Evolutionary conservation across 139 green algal species (phyloP), one percentile per base, ranked within the genome.

Genomic region (Marvania coccoides): DNA sequence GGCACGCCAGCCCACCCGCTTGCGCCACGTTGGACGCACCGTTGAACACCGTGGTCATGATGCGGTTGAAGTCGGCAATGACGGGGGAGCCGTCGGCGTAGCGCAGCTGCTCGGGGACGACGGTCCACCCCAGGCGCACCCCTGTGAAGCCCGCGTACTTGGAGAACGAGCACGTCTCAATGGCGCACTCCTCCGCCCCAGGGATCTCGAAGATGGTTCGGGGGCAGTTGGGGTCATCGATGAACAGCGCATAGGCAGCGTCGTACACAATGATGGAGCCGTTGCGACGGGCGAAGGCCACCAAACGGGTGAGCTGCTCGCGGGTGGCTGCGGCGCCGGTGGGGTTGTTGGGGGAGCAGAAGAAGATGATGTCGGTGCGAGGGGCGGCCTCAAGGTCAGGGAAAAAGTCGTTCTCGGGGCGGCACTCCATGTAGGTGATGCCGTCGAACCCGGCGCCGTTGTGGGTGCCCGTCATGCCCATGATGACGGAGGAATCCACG

Each of bases 311-410:
- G 47, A 97, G 84, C 80, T 99, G 94, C 46, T 81, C 77, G 15
- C 93, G 73, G 4, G 94, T 97, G 40, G 94, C 94, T 15, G 92
- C 87, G 47, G 89, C 91, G 37, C 91, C 91, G 0, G 91, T 96
- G 31, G 89, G 91, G 85, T 96, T 96, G 93, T 99, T 99, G 58
- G 94, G 94, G 15, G 88, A 96, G 92, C 94, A 99, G 80, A 99
- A 99, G 85, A 99, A 99, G 72, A 99, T 96, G 69, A 99, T 73
- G 83, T 99, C 94, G 7, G 94, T 94, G 60, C 81, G 81, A 53
- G 75, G 69, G 31, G 67, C 78, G 85, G 90, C 75, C 40, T 24
- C 12, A 13, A 98, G 79, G 78, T 99, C 93, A 13, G 94, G 94
- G 86, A 99, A 99, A 82, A 99, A 99, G 60, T 85, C 61, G 73